Evolutionary conservation across 2,329 filamentous ascomycete genomes (phyloP).

Genomic region (Calonectria hawksworthii): DNA sequence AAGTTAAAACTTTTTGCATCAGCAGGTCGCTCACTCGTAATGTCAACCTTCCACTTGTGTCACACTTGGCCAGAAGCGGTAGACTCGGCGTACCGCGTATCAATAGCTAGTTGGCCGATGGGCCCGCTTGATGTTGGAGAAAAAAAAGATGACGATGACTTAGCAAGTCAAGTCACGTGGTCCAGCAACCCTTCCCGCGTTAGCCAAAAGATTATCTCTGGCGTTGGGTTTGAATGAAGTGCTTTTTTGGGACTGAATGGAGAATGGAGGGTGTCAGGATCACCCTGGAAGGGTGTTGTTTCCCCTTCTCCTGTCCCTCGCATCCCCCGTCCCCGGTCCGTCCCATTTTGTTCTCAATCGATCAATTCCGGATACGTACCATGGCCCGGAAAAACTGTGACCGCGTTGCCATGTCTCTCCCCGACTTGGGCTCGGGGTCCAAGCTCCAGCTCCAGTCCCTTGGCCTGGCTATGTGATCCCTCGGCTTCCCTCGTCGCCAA

Average conservation of each 20-base stretch:
- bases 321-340: background rate
- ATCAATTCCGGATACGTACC: conserved; percentile 5
- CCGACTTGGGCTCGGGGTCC: background rate
- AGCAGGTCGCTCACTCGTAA: background rate
- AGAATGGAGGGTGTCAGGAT: conserved; percentile 8
- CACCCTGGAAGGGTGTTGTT: background rate
- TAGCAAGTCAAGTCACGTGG: background rate
- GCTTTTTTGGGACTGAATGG: background rate
- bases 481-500: background rate
- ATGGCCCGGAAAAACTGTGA: background rate
- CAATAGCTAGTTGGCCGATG: background rate
- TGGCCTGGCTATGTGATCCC: background rate
- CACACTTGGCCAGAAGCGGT: background rate
- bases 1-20: background rate
- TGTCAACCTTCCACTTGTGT: background rate
- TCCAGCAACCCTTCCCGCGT: background rate
- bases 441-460: background rate
- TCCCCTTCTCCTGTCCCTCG: conserved; percentile 5
- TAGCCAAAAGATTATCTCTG: background rate
- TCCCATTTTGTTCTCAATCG: conserved; percentile 2
- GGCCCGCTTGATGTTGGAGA: background rate
- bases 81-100: background rate
- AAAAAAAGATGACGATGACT: background rate
- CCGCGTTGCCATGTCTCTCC: background rate
- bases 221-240: background rate